Conservation (phyloP, 2,329 filamentous ascomycete species). For the Falciphora oryzae region DNA sequence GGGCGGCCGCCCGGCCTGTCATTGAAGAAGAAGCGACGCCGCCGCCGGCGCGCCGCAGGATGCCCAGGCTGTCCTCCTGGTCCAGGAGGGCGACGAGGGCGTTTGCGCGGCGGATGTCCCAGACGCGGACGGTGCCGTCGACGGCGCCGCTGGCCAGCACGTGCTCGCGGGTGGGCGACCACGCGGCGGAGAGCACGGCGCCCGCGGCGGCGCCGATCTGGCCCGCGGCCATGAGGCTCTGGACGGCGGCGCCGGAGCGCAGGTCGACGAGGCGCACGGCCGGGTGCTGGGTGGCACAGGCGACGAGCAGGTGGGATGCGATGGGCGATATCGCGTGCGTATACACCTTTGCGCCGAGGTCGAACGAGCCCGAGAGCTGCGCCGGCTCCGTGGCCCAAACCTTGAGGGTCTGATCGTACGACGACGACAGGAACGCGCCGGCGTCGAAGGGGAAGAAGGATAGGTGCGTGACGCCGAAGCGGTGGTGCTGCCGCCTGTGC, state of each 20-base stretch:
- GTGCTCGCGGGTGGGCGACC: slow-evolving; percentile 77
- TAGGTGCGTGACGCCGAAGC: slow-evolving; percentile 68
- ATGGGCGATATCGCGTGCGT: slow-evolving; percentile 73
- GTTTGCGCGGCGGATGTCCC: slow-evolving; percentile 78
- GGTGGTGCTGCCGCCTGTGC: slow-evolving; percentile 38
- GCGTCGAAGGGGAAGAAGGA: slow-evolving; percentile 76
- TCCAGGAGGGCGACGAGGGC: slow-evolving; percentile 73
- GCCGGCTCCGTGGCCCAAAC: slow-evolving; percentile 64
- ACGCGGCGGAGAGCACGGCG: slow-evolving; percentile 63
- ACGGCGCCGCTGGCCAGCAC: slow-evolving; percentile 78
- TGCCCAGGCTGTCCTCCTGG: slow-evolving; percentile 73
- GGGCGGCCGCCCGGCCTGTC: slow-evolving; percentile 27
- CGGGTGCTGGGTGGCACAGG: slow-evolving; percentile 82
- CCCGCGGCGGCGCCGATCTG: slow-evolving; percentile 36
- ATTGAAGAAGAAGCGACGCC: slow-evolving; percentile 17
- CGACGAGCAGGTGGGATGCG: slow-evolving; percentile 69
- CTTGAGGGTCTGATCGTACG: slow-evolving; percentile 73
- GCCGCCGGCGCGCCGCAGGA: slow-evolving; percentile 35
- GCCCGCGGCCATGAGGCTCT: slow-evolving; percentile 62
- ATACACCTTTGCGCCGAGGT: slow-evolving; percentile 63
- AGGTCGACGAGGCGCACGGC: slow-evolving; percentile 81
- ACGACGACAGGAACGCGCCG: slow-evolving; percentile 68
- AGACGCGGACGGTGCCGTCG: slow-evolving; percentile 77
- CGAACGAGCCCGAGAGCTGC: slow-evolving; percentile 58
- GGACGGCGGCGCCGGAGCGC: slow-evolving; percentile 70